phyloP scores from a whole-genome alignment of 352 stramenopile species.

The Phytophthora fragariae region DNA sequence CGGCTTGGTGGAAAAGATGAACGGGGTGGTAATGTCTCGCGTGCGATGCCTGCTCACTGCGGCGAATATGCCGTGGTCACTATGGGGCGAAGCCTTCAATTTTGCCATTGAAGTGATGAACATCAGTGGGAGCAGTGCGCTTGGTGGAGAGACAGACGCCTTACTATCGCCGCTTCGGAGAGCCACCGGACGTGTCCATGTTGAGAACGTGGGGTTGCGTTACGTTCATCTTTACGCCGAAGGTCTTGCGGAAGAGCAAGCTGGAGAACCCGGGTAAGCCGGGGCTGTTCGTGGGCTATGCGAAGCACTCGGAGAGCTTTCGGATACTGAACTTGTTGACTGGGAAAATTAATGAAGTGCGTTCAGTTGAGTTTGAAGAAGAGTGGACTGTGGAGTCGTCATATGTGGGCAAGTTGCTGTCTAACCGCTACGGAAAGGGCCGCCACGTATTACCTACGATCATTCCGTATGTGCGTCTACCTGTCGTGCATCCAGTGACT shows the following conservation, averaged over 20 bases:
- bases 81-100: neutral
- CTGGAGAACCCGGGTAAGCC: neutral
- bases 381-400: neutral
- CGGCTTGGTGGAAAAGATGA: conserved; percentile 11
- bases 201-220: neutral
- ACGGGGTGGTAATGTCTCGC: conserved; percentile 1
- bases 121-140: neutral
- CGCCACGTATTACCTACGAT: neutral
- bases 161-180: neutral
- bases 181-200: neutral
- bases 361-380: neutral
- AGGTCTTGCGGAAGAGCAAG: too few relatives aligned
- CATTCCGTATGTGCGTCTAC: neutral
- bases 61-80: neutral
- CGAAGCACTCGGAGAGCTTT: neutral
- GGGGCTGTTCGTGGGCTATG: neutral
- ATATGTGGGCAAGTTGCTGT: neutral
- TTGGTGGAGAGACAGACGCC: neutral
- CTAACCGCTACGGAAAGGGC: neutral
- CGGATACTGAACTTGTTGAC: neutral
- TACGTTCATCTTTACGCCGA: neutral
- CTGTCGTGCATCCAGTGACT: neutral
- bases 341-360: neutral
- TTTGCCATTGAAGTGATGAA: neutral
- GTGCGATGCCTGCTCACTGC: neutral